Evolutionary conservation across 352 stramenopile genomes (phyloP), one percentile per base, ranked within the genome.

Genomic region (Stephanocyclus meneghinianus): DNA sequence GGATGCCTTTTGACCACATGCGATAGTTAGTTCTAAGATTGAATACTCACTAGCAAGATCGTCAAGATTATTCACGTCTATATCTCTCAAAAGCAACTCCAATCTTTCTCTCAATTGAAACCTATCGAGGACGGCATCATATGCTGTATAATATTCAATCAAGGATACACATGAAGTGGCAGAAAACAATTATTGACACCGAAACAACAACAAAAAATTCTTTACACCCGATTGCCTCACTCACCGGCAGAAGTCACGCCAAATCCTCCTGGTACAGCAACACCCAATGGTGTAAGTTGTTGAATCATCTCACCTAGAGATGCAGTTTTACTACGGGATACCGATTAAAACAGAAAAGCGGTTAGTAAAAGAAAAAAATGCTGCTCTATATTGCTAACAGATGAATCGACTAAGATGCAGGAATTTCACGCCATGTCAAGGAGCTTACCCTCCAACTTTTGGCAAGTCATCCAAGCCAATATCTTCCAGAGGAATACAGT

Each of bases 251-350:
- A 72, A 26, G 21, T 66, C 0, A 81, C 67, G 21, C 65, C 72
- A 68, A 85, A 85, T 32, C 77, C 77, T 45, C 64, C 67, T 55
- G 78, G 78, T n/a, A 85, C 78, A 9, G 47, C 32, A 8, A 85
- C 72, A 2, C 78, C 78, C n/a, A 79, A 48, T 15, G 72, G 68
- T 6, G 73, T 44, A 15, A 85, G 50, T 26, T 85, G 37, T 30
- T 78, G 73, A 35, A 82, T 85, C 78, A 85, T 85, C 45, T 85
- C 78, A 26, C 78, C 78, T 21, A 85, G 64, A 15, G 73, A 82
- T 37, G 73, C 68, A 50, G 73, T 85, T 57, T 85, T 85, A 8
- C 75, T 71, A 29, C 15, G 56, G 67, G 50, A 15, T 40, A 56
- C 15, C 16, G 21, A 32, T 29, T 32, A 11, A 16, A 6, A 60